phyloP scores from a whole-genome alignment of 805 yeast species.

The Teunomyces aglyptinius region DNA sequence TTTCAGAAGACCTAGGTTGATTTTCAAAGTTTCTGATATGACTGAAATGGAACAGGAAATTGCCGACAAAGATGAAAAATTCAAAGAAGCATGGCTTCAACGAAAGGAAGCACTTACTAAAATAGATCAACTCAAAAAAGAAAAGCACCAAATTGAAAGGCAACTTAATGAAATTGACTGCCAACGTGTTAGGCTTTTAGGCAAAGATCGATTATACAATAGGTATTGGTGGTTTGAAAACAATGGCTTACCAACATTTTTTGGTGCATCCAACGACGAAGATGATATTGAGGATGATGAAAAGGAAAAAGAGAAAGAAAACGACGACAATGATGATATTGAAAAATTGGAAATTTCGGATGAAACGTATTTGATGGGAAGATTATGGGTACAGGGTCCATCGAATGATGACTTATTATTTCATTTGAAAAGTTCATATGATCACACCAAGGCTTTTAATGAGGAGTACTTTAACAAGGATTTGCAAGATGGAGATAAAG shows the following conservation, averaged over 20 bases:
- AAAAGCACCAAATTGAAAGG: conserved; percentile 55
- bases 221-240: conserved; percentile 95
- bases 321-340: conserved; percentile 33
- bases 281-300: conserved; percentile 43
- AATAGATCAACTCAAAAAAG: conserved; percentile 46
- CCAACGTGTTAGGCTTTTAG: conserved; percentile 73
- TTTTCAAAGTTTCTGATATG: conserved; percentile 31
- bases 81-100: conserved; percentile 42
- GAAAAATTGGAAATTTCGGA: conserved; percentile 46
- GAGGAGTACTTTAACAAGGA: conserved; percentile 11
- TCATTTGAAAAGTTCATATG: conserved; percentile 14
- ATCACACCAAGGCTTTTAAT: conserved; percentile 4
- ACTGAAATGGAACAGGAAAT: conserved; percentile 37
- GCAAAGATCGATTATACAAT: conserved; percentile 80
- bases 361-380: conserved; percentile 73
- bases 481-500: conserved; percentile 1
- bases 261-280: conserved; percentile 35
- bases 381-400: conserved; percentile 93
- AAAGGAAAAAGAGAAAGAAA: conserved; percentile 13
- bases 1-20: conserved; percentile 10
- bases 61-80: conserved; percentile 41
- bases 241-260: conserved; percentile 68
- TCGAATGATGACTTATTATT: conserved; percentile 41
- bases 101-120: conserved; percentile 40
- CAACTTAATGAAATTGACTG: conserved; percentile 67